Evolutionary conservation across 176 grass and related monocot species (phyloP), one percentile per base, ranked within the genome.

Genomic region (Bolboschoenus planiculmis): DNA sequence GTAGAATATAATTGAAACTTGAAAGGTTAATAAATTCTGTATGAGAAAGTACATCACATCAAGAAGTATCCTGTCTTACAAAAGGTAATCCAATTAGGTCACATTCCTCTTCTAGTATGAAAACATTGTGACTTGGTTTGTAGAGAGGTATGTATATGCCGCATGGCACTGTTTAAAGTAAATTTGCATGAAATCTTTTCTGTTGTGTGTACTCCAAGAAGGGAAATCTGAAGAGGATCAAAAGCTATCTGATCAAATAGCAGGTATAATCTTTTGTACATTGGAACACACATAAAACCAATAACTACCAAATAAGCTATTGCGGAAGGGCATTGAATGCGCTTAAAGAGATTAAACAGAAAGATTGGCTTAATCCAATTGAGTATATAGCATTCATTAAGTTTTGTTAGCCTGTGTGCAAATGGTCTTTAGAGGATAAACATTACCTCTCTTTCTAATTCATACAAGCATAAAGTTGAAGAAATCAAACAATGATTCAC

Each of bases 201-300:
- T n/a, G n/a, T n/a, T n/a, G n/a, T n/a, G n/a, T n/a, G n/a, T n/a
- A n/a, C n/a, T n/a, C n/a, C n/a, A n/a, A n/a, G n/a, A n/a, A n/a
- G n/a, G n/a, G n/a, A n/a, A n/a, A n/a, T n/a, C n/a, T n/a, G n/a
- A n/a, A n/a, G n/a, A n/a, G n/a, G n/a, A n/a, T n/a, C n/a, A n/a
- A n/a, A n/a, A n/a, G n/a, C n/a, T n/a, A n/a, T n/a, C n/a, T n/a
- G n/a, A n/a, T n/a, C n/a, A n/a, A n/a, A 47, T 87, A 88, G 7
- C 93, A 85, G 0, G 66, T 75, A 23, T 80, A 56, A 14, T 90
- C 89, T 79, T 83, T 91, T 81, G 93, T 93, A 81, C 87, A 83
- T 77, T 97, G 93, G 91, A 89, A 93, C 35, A 53, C 63, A 5
- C 39, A 89, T 62, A 87, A 89, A 91, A n/a, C n/a, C n/a, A n/a